These are phyloP conservation scores for Solanum okadae DNA, from an alignment of 257 asterid genomes.

Conservation along the genomic window DNA sequence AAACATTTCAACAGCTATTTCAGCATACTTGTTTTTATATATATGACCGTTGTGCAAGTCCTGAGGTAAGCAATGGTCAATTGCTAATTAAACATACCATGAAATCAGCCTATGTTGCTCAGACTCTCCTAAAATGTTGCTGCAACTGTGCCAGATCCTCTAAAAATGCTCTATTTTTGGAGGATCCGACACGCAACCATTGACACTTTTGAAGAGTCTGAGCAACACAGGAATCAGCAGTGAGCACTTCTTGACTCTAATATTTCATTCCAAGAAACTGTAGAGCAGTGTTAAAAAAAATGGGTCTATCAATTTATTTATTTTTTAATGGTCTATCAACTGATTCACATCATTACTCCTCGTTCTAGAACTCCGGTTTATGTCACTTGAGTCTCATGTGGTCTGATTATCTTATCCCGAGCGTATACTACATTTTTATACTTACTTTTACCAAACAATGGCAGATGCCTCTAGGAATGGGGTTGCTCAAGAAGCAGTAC, in stretches of 20 bases:
- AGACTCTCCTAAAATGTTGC: not conserved
- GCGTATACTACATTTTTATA: not conserved
- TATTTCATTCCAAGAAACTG: not conserved
- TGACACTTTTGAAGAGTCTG: not conserved
- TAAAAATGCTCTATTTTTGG: not conserved
- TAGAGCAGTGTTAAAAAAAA: not conserved
- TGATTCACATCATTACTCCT: not conserved
- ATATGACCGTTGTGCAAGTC: not conserved
- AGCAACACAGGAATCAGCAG: not conserved
- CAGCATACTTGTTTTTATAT: not conserved
- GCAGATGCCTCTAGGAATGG: constrained; percentile 69
- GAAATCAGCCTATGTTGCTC: not conserved
- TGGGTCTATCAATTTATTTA: not conserved
- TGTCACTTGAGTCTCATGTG: not conserved
- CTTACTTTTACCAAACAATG: not conserved
- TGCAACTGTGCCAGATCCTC: not conserved
- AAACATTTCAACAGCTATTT: not conserved
- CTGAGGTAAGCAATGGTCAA: not conserved
- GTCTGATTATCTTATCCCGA: not conserved
- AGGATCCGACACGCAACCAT: not conserved
- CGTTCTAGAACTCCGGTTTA: not conserved
- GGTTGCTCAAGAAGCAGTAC: constrained; percentile 67
- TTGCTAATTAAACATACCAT: not conserved
- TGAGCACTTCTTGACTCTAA: not conserved
- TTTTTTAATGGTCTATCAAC: not conserved